Conservation (phyloP, 225 moss, liverwort and hornwort species). For the Marchantia polymorpha region DNA sequence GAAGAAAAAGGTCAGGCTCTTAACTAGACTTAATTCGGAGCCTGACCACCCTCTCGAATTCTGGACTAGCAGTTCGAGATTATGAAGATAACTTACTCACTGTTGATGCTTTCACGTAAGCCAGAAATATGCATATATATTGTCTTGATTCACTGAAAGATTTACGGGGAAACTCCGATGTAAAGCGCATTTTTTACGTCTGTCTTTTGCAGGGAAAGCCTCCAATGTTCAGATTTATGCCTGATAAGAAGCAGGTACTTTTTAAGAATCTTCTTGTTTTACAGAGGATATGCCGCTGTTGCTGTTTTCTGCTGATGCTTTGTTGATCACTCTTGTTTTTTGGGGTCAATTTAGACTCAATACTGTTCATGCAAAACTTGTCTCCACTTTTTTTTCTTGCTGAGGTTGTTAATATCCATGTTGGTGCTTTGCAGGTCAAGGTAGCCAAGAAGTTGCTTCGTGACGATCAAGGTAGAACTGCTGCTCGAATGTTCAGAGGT, state of each 20-base stretch:
- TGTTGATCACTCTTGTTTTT: background rate
- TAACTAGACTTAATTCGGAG: too few relatives aligned
- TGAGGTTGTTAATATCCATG: background rate
- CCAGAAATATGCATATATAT: too few relatives aligned
- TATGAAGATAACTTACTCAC: too few relatives aligned
- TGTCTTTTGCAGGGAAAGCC: conserved; percentile 57
- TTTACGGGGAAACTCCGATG: too few relatives aligned
- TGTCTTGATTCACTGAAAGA: too few relatives aligned
- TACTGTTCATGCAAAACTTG: background rate
- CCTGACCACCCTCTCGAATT: too few relatives aligned
- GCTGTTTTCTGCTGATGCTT: background rate
- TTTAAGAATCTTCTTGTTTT: background rate
- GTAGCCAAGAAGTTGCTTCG: conserved; percentile 70
- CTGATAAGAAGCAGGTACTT: conserved; percentile 61
- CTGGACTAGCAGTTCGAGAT: too few relatives aligned
- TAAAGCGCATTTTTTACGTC: background rate
- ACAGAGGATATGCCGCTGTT: background rate
- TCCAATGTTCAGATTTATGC: conserved; percentile 88
- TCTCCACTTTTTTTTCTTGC: background rate
- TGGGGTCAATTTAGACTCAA: background rate
- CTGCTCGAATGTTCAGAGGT: conserved; percentile 81
- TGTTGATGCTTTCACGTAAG: too few relatives aligned
- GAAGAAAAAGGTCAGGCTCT: too few relatives aligned
- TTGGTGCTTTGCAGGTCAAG: conserved; percentile 44
- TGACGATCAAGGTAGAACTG: conserved; percentile 66